phyloP scores from a whole-genome alignment of 352 stramenopile species.

The Globisporangium viniferum region DNA sequence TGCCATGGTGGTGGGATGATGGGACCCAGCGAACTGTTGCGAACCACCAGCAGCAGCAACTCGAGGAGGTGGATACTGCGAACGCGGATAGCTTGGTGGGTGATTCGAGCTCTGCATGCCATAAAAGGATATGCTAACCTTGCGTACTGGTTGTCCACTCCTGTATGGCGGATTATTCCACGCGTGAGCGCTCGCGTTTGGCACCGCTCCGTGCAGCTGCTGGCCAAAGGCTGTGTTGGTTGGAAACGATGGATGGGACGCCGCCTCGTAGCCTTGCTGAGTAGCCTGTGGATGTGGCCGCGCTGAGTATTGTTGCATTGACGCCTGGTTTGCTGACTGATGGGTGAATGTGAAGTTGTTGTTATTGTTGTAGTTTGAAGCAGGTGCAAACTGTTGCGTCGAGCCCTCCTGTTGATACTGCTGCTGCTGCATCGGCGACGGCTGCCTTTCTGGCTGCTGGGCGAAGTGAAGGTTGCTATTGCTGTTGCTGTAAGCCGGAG shows the following conservation, averaged over 20 bases:
- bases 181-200: not conserved
- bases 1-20: not conserved
- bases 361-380: not conserved
- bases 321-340: not conserved
- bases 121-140: not conserved
- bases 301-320: not conserved
- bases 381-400: not conserved
- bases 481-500: not conserved
- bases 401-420: not conserved
- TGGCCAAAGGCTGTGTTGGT: not conserved
- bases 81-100: not conserved
- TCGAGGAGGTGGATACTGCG: not conserved
- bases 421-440: not conserved
- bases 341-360: not conserved
- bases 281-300: not conserved
- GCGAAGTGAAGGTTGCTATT: not conserved
- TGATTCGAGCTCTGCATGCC: not conserved
- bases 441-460: not conserved
- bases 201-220: not conserved
- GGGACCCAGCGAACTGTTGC: not conserved
- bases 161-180: not conserved
- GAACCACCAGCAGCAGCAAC: not conserved
- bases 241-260: not conserved
- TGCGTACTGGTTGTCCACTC: not conserved
- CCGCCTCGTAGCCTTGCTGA: not conserved